These are phyloP conservation scores for Coniosporium apollinis DNA, from an alignment of 495 filamentous ascomycete species.

Conservation along the genomic window DNA sequence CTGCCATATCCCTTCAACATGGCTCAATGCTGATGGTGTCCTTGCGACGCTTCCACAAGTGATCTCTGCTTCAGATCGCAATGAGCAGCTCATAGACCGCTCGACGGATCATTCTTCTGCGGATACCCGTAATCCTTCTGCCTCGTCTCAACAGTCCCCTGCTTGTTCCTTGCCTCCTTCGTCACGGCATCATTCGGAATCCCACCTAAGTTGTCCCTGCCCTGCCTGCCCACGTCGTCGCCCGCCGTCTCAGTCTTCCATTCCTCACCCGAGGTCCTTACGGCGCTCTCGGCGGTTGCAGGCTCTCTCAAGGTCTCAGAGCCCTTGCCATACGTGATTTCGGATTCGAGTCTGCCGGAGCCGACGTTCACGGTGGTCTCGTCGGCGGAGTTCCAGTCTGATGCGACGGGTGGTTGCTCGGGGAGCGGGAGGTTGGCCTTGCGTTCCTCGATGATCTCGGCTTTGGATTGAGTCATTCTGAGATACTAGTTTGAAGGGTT, in stretches of 20 bases:
- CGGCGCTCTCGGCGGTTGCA: conserved; percentile 42
- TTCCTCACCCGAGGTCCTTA: conserved; percentile 26
- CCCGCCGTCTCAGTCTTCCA: conserved; percentile 18
- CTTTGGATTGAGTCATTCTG: no score
- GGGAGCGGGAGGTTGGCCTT: conserved; percentile 62
- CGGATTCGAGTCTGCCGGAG: conserved; percentile 35
- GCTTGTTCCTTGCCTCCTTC: conserved; percentile 16
- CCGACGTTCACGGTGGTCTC: conserved; percentile 49
- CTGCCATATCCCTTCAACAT: no score
- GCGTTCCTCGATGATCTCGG: conserved; percentile 43
- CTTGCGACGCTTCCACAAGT: neutral
- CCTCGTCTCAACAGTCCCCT: conserved; percentile 18
- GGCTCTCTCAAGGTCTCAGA: conserved; percentile 42
- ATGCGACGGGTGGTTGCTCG: conserved; percentile 51
- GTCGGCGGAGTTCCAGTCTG: conserved; percentile 64
- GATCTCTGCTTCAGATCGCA: neutral
- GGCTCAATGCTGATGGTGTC: no score
- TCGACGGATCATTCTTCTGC: conserved; percentile 15
- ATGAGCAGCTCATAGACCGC: neutral
- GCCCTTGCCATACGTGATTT: conserved; percentile 35
- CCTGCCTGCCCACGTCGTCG: conserved; percentile 16
- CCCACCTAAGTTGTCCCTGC: conserved; percentile 15
- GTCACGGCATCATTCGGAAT: conserved; percentile 25
- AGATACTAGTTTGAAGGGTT: no score
- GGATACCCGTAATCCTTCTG: conserved; percentile 22